These are phyloP conservation scores for Picea mariana DNA, from an alignment of 83 land plant species.

Conservation along the genomic window DNA sequence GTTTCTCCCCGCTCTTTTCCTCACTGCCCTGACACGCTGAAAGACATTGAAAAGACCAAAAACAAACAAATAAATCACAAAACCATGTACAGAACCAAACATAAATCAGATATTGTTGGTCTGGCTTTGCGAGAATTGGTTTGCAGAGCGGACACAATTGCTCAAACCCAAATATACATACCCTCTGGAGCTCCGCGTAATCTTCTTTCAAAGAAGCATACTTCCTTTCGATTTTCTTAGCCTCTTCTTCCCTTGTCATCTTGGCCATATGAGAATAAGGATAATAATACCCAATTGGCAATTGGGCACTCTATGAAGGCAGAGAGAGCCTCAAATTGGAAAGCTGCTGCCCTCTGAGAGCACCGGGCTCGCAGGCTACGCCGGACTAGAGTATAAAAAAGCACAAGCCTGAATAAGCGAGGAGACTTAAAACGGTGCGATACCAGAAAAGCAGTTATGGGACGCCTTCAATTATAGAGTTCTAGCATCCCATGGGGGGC, in stretches of 20 bases:
- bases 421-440: background rate
- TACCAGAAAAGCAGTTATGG: constrained; percentile 2
- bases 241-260: background rate
- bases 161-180: background rate
- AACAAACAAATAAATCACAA: background rate
- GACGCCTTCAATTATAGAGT: too few species aligned
- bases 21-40: background rate
- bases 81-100: background rate
- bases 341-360: background rate
- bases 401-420: background rate
- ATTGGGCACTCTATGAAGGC: background rate
- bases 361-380: background rate
- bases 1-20: background rate
- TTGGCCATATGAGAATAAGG: background rate
- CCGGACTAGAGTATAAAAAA: background rate
- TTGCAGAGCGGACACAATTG: background rate
- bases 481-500: too few species aligned
- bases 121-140: background rate
- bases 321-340: background rate
- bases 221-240: background rate
- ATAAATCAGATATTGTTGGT: background rate
- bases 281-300: background rate
- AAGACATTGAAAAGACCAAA: background rate
- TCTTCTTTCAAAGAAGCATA: background rate
- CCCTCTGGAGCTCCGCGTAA: background rate